These are phyloP conservation scores for Daucus carota DNA, from an alignment of 129 eudicot genomes.

Conservation along the genomic window DNA sequence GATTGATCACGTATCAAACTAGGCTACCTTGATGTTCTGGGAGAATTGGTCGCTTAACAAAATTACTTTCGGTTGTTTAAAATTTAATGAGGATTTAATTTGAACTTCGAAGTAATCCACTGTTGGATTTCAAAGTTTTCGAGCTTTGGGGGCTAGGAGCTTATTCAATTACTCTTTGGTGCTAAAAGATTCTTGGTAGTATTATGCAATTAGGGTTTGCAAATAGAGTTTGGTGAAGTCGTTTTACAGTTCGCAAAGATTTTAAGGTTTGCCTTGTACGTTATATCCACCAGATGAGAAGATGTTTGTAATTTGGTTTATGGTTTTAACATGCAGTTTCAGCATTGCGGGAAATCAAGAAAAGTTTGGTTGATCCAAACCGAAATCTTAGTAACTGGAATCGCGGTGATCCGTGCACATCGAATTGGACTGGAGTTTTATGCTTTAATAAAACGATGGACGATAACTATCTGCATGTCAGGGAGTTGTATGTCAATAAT, in stretches of 20 bases:
- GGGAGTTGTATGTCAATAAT: slow-evolving; percentile 54
- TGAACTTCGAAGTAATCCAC: background rate
- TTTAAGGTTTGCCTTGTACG: background rate
- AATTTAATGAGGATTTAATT: too few species aligned
- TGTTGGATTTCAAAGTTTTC: background rate
- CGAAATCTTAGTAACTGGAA: slow-evolving; percentile 47
- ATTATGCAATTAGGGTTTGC: background rate
- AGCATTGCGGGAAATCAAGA: slow-evolving; percentile 60
- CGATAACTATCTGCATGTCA: slow-evolving; percentile 67
- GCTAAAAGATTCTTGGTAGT: background rate
- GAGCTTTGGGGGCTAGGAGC: too few species aligned
- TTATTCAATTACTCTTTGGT: background rate
- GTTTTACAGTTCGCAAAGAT: background rate
- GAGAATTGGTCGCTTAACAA: too few species aligned
- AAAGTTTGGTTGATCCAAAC: slow-evolving; percentile 47
- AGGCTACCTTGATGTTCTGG: too few species aligned
- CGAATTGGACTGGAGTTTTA: slow-evolving; percentile 81
- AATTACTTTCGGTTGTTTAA: too few species aligned
- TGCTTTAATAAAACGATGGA: slow-evolving; percentile 51
- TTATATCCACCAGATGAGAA: background rate
- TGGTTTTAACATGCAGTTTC: slow-evolving; percentile 40
- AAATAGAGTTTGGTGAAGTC: background rate
- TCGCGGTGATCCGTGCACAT: slow-evolving; percentile 71
- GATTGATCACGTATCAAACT: too few species aligned
- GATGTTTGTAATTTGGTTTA: background rate